Percentiles rank a stretch among this genome's conserved stretches.
These are phyloP conservation scores for Sporothrix inflata DNA, from an alignment of 2,329 filamentous ascomycete genomes.

Conservation along the genomic window DNA sequence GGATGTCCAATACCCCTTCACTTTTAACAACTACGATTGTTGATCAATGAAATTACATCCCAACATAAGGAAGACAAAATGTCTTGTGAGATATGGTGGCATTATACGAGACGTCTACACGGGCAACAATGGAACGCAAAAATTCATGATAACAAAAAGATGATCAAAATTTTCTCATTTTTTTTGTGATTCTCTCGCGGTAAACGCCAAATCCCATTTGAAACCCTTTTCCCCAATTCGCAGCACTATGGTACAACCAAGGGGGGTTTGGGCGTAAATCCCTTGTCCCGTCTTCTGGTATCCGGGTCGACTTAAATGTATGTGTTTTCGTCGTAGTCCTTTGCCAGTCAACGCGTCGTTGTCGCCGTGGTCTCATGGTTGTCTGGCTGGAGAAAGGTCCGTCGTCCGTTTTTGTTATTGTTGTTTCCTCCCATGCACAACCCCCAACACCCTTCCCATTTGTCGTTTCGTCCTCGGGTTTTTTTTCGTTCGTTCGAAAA, in stretches of 20 bases:
- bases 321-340: neutral
- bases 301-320: conserved; percentile 6
- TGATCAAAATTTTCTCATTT: conserved; percentile 18
- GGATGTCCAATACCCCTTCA: conserved; percentile 26
- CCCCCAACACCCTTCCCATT: neutral
- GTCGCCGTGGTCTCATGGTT: conserved; percentile 8
- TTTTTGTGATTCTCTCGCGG: conserved; percentile 22
- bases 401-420: neutral
- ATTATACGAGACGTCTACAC: no score
- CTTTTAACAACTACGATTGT: neutral
- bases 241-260: conserved; percentile 1
- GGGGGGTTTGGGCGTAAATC: neutral
- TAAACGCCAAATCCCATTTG: conserved; percentile 24
- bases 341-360: neutral
- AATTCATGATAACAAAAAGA: neutral
- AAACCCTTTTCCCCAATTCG: neutral
- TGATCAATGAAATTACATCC: neutral
- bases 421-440: neutral
- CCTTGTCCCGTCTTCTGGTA: conserved; percentile 4
- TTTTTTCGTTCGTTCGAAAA: neutral
- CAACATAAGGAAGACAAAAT: no score
- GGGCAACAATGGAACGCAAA: no score
- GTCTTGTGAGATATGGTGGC: no score
- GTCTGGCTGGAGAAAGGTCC: neutral
- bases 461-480: neutral